These are phyloP conservation scores for Xylogone sp. DNA, from an alignment of 2,329 filamentous ascomycete genomes.

Conservation along the genomic window DNA sequence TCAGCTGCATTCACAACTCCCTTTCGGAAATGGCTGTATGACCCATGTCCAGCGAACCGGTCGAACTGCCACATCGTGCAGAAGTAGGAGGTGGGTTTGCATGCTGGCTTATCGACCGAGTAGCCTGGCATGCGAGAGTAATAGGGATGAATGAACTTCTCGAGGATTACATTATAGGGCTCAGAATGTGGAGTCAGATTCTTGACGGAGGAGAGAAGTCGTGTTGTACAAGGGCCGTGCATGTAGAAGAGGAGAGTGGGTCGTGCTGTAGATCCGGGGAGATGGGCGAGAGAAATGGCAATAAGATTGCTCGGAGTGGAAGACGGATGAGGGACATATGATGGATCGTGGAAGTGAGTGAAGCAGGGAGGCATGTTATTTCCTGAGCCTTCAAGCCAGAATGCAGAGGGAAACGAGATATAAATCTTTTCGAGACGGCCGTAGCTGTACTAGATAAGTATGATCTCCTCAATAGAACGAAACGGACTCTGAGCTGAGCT, in stretches of 20 bases:
- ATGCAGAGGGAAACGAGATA: slow-evolving; percentile 54
- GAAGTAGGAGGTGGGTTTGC: slow-evolving; percentile 48
- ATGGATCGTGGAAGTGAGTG: slow-evolving; percentile 54
- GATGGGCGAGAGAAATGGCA: neutral
- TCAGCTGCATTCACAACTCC: slow-evolving; percentile 50
- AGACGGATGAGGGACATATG: slow-evolving; percentile 38
- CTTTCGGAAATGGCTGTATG: slow-evolving; percentile 64
- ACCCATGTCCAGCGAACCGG: slow-evolving; percentile 58
- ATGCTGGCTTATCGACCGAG: slow-evolving; percentile 34
- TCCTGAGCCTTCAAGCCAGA: slow-evolving; percentile 44
- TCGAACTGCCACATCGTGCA: slow-evolving; percentile 63
- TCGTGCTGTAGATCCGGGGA: slow-evolving; percentile 42
- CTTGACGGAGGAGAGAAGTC: slow-evolving; percentile 21
- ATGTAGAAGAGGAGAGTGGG: slow-evolving; percentile 65
- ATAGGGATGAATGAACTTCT: slow-evolving; percentile 55
- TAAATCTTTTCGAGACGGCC: slow-evolving; percentile 9
- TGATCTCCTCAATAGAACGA: neutral
- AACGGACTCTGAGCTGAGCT: too few relatives aligned
- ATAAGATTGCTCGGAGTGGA: slow-evolving; percentile 48
- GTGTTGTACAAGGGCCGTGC: slow-evolving; percentile 35
- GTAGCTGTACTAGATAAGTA: neutral
- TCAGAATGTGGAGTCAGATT: slow-evolving; percentile 17
- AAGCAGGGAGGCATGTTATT: slow-evolving; percentile 29
- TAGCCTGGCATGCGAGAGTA: slow-evolving; percentile 58
- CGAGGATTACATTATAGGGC: slow-evolving; percentile 19